Conservation (phyloP, 306 rosid species). For the Neltuma alba region DNA sequence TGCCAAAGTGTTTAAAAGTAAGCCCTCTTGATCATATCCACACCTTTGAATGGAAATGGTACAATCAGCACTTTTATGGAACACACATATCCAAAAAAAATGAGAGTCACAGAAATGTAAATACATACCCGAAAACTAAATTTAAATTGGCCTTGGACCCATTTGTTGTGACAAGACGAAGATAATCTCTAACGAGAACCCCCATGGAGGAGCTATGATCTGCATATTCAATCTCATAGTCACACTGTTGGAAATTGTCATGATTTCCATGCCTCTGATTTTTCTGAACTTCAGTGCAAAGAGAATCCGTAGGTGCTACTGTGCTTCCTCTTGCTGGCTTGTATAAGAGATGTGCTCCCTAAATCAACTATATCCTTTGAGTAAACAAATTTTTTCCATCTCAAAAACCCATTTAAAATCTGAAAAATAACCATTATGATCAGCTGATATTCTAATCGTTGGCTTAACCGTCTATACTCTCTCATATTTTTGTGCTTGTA, state of each 20-base stretch:
- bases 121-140: constrained; percentile 69
- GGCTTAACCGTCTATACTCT: neutral
- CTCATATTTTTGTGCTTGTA: neutral
- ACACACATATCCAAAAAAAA: neutral
- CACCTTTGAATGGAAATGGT: constrained; percentile 53
- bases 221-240: constrained; percentile 83
- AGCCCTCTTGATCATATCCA: constrained; percentile 89
- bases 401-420: constrained; percentile 7
- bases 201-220: constrained; percentile 85
- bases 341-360: constrained; percentile 76
- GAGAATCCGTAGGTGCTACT: constrained; percentile 50
- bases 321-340: constrained; percentile 63
- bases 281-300: constrained; percentile 68
- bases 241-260: constrained; percentile 66
- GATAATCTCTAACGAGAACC: constrained; percentile 70
- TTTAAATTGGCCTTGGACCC: constrained; percentile 63
- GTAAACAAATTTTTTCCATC: constrained; percentile 28
- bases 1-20: constrained; percentile 58
- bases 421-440: constrained; percentile 18
- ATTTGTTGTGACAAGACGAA: constrained; percentile 54
- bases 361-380: constrained; percentile 42
- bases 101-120: constrained; percentile 4
- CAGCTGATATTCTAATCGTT: constrained; percentile 13
- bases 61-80: constrained; percentile 35
- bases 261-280: constrained; percentile 45